A percentile compares a stretch with the other conserved stretches of the same genome.
phyloP scores from a whole-genome alignment of 2,329 filamentous ascomycete species.

The Microdochium nivale region DNA sequence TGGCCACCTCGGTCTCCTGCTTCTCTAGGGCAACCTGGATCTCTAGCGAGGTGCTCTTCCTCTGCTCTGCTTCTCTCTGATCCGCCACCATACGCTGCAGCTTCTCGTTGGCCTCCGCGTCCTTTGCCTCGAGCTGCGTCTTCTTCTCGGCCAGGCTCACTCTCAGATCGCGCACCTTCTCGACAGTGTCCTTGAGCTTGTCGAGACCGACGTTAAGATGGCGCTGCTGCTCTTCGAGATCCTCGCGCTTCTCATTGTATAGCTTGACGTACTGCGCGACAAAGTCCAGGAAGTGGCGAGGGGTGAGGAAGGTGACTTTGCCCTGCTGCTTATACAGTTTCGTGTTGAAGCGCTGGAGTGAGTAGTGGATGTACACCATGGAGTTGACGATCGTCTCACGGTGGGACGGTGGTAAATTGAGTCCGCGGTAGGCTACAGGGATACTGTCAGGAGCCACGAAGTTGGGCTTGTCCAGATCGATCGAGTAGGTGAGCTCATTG shows the following conservation, averaged over 20 bases:
- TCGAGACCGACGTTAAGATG: constrained; percentile 97
- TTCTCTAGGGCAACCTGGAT: constrained; percentile 81
- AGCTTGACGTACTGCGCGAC: constrained; percentile 95
- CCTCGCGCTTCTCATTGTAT: constrained; percentile 96
- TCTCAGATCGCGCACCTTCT: constrained; percentile 90
- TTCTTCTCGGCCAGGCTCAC: constrained; percentile 92
- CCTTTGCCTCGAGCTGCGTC: constrained; percentile 83
- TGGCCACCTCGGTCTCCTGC: constrained; percentile 81
- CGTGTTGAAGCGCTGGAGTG: constrained; percentile 79
- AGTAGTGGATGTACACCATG: constrained; percentile 99
- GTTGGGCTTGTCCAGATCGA: constrained; percentile 83
- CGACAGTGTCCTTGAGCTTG: constrained; percentile 92
- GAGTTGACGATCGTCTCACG: constrained; percentile 90
- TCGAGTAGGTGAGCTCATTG: constrained; percentile 88
- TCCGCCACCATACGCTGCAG: constrained; percentile 95
- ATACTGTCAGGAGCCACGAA: constrained; percentile 85
- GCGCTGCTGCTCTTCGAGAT: constrained; percentile 95
- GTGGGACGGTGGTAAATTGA: constrained; percentile 78
- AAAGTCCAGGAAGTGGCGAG: constrained; percentile 95
- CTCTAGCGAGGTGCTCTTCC: constrained; percentile 79
- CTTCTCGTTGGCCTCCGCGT: constrained; percentile 94
- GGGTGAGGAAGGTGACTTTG: constrained; percentile 86
- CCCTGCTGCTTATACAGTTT: constrained; percentile 88
- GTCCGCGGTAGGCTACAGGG: constrained; percentile 82
- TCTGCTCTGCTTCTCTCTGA: constrained; percentile 87